Evolutionary conservation across 306 rosid genomes (phyloP), one percentile per base, ranked within the genome.

Genomic region (Lathyrus sativus): DNA sequence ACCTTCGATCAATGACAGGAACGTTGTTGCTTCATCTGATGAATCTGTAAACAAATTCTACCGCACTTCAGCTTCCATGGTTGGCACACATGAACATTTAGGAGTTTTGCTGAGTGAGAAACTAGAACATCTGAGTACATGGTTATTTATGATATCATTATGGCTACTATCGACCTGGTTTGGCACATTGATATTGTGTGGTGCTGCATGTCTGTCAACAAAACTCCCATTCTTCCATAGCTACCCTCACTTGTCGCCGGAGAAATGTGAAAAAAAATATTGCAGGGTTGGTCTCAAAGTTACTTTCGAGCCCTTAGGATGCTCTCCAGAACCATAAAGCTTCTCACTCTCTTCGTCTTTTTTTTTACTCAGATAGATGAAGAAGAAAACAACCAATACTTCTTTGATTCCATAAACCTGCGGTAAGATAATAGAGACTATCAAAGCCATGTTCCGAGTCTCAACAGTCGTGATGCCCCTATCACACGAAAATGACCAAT

Each of bases 331-430:
- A 46, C 85, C 41, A 15, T 80, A 17, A 91, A 91, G 79, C 75
- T 88, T 67, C 86, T 91, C 75, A 74, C 77, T 13, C 83, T 79
- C 28, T 75, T 81, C 0, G 65, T 70, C 37, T 91, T 81, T 84
- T n/a, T n/a, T n/a, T 91, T 88, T 80, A 84, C 97, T 63, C 95
- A 88, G 90, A 95, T 90, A 53, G 22, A 50, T 49, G n/a, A n/a
- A n/a, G n/a, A n/a, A n/a, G n/a, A n/a, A n/a, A n/a, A n/a, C n/a
- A n/a, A n/a, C n/a, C n/a, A n/a, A n/a, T n/a, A n/a, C n/a, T n/a
- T n/a, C n/a, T n/a, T n/a, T n/a, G n/a, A n/a, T n/a, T n/a, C n/a
- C n/a, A n/a, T n/a, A n/a, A n/a, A n/a, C n/a, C n/a, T n/a, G n/a
- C n/a, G n/a, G n/a, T n/a, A n/a, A n/a, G n/a, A n/a, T n/a, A n/a